These are phyloP conservation scores for Lippia alba DNA, from an alignment of 305 asterid genomes.

Conservation along the genomic window DNA sequence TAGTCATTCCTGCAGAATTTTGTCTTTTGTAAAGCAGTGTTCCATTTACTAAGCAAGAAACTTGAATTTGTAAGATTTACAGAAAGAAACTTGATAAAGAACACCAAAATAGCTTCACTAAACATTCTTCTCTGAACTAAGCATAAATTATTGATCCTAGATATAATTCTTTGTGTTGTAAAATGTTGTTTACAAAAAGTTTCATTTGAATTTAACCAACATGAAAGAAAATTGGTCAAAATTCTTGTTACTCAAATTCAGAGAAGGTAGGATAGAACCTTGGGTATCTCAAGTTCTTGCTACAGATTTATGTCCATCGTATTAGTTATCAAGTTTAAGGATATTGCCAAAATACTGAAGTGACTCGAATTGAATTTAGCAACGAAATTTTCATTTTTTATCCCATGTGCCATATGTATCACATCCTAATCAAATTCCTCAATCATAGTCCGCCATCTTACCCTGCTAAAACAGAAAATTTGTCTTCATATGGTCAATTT, in stretches of 20 bases:
- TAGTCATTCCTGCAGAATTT: too few species aligned
- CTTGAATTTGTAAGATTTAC: too few species aligned
- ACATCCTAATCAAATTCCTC: too few species aligned
- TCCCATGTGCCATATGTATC: too few species aligned
- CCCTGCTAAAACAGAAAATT: too few species aligned
- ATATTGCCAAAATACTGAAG: background rate
- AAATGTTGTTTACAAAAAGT: conserved; percentile 10
- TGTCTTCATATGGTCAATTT: too few species aligned
- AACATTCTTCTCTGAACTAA: conserved; percentile 4
- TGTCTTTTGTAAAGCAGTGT: too few species aligned
- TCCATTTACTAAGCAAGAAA: too few species aligned
- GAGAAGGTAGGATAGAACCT: conserved; percentile 7
- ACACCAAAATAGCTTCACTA: background rate
- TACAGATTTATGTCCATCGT: background rate
- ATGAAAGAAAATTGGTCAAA: background rate
- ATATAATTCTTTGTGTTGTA: background rate
- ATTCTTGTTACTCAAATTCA: background rate
- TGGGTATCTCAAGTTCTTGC: conserved; percentile 1
- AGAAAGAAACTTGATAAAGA: background rate
- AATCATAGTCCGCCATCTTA: too few species aligned
- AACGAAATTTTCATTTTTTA: background rate
- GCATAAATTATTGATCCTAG: background rate
- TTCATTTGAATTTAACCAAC: background rate
- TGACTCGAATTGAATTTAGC: background rate
- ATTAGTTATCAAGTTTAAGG: background rate